phyloP scores from a whole-genome alignment of 352 stramenopile species.

The Phytophthora agathidicida region DNA sequence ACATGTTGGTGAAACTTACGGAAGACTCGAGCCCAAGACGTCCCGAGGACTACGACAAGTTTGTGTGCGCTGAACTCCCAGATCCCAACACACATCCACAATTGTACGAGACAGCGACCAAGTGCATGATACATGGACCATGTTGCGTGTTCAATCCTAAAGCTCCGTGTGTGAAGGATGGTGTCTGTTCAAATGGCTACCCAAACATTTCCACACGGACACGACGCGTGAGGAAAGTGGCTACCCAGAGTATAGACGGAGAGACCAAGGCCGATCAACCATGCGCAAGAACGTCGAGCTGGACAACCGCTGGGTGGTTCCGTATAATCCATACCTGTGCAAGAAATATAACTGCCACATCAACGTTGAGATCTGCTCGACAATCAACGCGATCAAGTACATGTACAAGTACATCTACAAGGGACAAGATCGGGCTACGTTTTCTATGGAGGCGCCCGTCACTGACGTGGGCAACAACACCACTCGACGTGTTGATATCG shows the following conservation, averaged over 20 bases:
- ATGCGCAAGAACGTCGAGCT: background rate
- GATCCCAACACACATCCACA: background rate
- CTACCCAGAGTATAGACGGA: background rate
- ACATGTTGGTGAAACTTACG: too few species aligned
- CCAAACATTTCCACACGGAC: too few species aligned
- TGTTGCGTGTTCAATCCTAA: background rate
- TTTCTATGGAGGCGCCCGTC: background rate
- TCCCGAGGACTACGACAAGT: background rate
- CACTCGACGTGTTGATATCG: background rate
- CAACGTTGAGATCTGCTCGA: conserved; percentile 11
- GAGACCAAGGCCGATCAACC: background rate
- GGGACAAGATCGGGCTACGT: background rate
- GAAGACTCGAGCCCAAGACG: background rate
- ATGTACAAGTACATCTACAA: conserved; percentile 7
- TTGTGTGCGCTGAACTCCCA: background rate
- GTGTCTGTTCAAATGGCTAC: background rate
- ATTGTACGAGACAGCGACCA: background rate
- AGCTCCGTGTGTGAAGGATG: background rate
- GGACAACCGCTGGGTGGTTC: background rate
- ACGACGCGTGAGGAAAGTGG: background rate
- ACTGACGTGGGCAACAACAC: background rate
- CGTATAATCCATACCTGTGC: conserved; percentile 2
- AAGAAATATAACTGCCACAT: conserved; percentile 3
- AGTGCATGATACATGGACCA: background rate
- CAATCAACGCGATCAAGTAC: conserved; percentile 8